Conservation (phyloP, 2,329 filamentous ascomycete genomes). For the Alternaria rosae region DNA sequence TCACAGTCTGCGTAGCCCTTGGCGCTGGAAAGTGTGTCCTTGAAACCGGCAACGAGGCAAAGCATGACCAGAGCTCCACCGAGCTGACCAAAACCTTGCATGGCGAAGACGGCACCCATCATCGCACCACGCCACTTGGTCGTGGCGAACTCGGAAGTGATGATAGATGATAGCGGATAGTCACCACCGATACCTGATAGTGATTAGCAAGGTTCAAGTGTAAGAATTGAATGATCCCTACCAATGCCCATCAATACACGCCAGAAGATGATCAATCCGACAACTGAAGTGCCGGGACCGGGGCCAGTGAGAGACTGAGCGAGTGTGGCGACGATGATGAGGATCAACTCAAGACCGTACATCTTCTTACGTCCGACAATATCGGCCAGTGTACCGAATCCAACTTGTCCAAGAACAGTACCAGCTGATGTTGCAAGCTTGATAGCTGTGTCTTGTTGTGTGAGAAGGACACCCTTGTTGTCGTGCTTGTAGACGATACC, state of each 20-base stretch:
- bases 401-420: constrained; percentile 82
- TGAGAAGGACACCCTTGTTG: constrained; percentile 62
- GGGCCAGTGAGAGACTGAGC: constrained; percentile 46
- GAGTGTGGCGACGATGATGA: constrained; percentile 51
- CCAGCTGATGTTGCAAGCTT: constrained; percentile 85
- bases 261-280: constrained; percentile 52
- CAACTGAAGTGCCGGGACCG: constrained; percentile 46
- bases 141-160: constrained; percentile 67
- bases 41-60: constrained; percentile 42
- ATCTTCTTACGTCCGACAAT: constrained; percentile 80
- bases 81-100: constrained; percentile 55
- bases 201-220: constrained; percentile 4
- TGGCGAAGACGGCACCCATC: constrained; percentile 54
- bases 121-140: constrained; percentile 53
- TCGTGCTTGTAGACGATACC: constrained; percentile 76
- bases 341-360: constrained; percentile 68
- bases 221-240: constrained; percentile 58
- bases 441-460: constrained; percentile 79
- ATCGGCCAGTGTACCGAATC: constrained; percentile 71
- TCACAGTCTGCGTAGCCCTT: constrained; percentile 35
- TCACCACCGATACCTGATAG: constrained; percentile 66
- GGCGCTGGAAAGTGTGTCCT: constrained; percentile 32
- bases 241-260: constrained; percentile 53
- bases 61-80: constrained; percentile 48
- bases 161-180: constrained; percentile 83